These are phyloP conservation scores for Syzygium grande DNA, from an alignment of 345 rosid species.

Conservation along the genomic window DNA sequence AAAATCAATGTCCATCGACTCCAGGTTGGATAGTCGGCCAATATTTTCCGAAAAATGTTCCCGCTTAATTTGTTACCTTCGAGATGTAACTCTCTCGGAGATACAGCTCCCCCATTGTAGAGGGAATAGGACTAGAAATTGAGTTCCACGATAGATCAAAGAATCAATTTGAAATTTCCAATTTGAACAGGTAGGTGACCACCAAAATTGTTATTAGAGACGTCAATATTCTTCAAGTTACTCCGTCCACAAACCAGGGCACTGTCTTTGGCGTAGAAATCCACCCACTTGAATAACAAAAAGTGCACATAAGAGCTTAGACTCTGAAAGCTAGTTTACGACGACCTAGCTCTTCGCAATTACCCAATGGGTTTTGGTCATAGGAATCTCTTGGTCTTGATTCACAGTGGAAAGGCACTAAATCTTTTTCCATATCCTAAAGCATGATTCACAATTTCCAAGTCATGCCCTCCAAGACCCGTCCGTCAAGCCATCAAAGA, in stretches of 20 bases:
- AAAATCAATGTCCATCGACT: neutral
- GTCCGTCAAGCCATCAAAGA: too few relatives aligned
- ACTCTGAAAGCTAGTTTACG: neutral
- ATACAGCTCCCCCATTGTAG: neutral
- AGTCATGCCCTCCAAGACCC: too few relatives aligned
- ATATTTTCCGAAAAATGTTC: too few relatives aligned
- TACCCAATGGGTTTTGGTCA: neutral
- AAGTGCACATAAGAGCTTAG: neutral
- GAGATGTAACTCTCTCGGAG: neutral
- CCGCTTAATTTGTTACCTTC: neutral
- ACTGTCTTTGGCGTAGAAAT: neutral
- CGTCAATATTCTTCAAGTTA: neutral
- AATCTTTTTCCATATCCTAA: too few relatives aligned
- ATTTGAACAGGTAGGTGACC: neutral
- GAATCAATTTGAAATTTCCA: neutral
- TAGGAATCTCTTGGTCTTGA: too few relatives aligned
- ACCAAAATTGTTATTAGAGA: neutral
- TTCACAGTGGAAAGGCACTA: too few relatives aligned
- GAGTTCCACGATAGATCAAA: neutral
- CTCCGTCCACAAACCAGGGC: neutral
- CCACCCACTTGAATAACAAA: neutral
- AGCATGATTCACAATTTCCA: too few relatives aligned
- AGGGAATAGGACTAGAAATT: neutral
- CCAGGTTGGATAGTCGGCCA: neutral
- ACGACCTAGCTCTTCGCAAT: neutral